Base-by-base conservation (phyloP, 805 yeast species). In the Debaryomyces castellii region DNA sequence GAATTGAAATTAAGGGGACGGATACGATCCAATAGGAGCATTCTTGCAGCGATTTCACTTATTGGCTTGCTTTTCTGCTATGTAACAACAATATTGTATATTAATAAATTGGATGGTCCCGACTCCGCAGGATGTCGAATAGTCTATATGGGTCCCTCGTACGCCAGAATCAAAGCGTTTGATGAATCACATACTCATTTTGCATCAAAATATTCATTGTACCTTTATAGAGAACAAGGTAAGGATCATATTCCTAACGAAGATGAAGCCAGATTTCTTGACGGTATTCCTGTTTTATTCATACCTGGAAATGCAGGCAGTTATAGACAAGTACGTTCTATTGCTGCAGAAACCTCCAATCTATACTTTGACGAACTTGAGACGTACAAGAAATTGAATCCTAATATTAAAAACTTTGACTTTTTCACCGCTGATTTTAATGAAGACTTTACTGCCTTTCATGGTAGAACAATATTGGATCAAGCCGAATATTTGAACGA, bases 261-360 rank as follows among this genome's bases (percentile, higher is more conserved):
- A 58, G 48, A 63, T 49, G 48, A 56, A 30, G 60, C 56, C 50
- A 52, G 66, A 47, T 44, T 61, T 22, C 67, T 76, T 24, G 75
- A 72, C 44, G 98, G 98, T 0, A 77, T 87, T 1, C 99, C 99
- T 0, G 90, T 89, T 1, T 68, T 94, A 12, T 94, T 94, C 63
- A 86, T 95, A 34, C 99, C 99, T 0, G 99, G 99, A 0, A 94
- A 95, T 60, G 99, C 99, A 0, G 99, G 99, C 1, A 85, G 95
- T 46, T 90, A 81, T 63, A 80, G 82, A 52, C 99, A 94, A 64
- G 96, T 81, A 8, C 73, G 99, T 43, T 88, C 97, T 1, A 78
- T 92, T n/a, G 98, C 97, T 0, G 83, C 97, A 1, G 86, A 85
- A 52, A 71, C 87, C 20, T 77, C 96, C 1, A 73, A 75, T 35